A percentile compares a stretch with the other conserved stretches of the same genome.
These are phyloP conservation scores for Floccularia luteovirens DNA, from an alignment of 768 basidiomycete species.

Conservation along the genomic window DNA sequence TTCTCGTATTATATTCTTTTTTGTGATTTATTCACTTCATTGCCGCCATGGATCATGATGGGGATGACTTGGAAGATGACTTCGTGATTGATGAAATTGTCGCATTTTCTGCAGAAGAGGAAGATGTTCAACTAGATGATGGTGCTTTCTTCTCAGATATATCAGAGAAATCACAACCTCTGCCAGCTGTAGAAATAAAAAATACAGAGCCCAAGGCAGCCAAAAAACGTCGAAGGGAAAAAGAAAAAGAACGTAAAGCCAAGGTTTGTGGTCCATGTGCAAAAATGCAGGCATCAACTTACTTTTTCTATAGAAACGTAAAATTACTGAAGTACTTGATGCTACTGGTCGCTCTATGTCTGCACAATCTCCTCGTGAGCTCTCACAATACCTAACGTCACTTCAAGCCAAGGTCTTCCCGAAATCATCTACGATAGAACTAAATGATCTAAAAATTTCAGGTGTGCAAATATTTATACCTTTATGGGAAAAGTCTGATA, in stretches of 20 bases:
- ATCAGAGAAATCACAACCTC: constrained; percentile 33
- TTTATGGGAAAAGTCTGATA: constrained; percentile 27
- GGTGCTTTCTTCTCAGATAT: constrained; percentile 19
- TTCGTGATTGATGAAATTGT: constrained; percentile 66
- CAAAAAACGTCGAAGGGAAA: constrained; percentile 68
- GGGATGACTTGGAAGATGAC: constrained; percentile 83
- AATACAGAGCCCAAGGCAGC: constrained; percentile 29
- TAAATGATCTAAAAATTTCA: constrained; percentile 72
- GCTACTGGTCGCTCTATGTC: constrained; percentile 39
- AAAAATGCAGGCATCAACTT: constrained; percentile 4
- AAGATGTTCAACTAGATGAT: constrained; percentile 29
- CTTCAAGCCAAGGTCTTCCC: constrained; percentile 67
- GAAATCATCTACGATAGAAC: constrained; percentile 67
- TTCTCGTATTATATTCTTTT: no score
- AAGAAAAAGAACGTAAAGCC: constrained; percentile 64
- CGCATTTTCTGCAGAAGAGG: constrained; percentile 57
- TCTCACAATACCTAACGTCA: constrained; percentile 57
- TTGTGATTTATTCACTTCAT: no score
- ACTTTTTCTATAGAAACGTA: constrained; percentile 45
- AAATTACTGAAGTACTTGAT: constrained; percentile 40
- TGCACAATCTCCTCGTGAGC: constrained; percentile 43
- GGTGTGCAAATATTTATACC: constrained; percentile 35
- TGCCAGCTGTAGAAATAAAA: constrained; percentile 8
- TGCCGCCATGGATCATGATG: constrained; percentile 34
- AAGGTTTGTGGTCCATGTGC: constrained; percentile 37